Evolutionary conservation across 2,329 filamentous ascomycete species (phyloP), one percentile per base, ranked within the genome.

Genomic region (Parastagonospora avenae): DNA sequence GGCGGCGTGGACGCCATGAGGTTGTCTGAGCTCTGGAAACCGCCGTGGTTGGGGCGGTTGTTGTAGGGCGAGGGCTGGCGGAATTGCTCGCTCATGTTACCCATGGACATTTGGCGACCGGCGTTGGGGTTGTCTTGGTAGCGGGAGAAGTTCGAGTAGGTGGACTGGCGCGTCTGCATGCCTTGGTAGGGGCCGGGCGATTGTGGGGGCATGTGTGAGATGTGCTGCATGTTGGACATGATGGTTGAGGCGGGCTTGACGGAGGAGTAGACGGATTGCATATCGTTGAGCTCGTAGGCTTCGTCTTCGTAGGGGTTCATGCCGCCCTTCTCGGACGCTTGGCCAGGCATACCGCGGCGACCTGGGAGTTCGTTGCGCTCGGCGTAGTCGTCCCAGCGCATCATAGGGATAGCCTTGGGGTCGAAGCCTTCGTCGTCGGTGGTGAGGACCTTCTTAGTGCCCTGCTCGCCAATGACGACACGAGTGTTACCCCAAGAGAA

Each of bases 401-500:
- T 93, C 10, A 97, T 84, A 29, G 94, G 94, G 70, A 99, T 94
- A 58, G 90, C 92, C 61, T 91, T 87, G 27, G 94, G 93, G 66
- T 99, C 91, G 68, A 96, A 99, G 8, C 83, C 85, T 71, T 94
- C 91, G 53, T 89, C 86, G 48, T 85, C 83, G 2, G 92, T 85
- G 0, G 92, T 92, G 46, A 99, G 82, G n/a, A 97, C 80, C 70
- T 96, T 86, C 79, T 96, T 96, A 71, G 84, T 85, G 57, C 92
- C 93, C 74, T 93, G 91, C 74, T 99, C 94, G 52, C 92, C 93
- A 60, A 97, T 90, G 62, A 99, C 94, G 59, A 99, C 86, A 84
- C 94, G 92, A 1, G 94, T 99, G 78, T 94, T 97, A 82, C 94
- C 94, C 94, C 94, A 99, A 2, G 88, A 88, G 82, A 99, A 99